phyloP scores from a whole-genome alignment of 495 filamentous ascomycete genomes.

The Aspergillus affinis region DNA sequence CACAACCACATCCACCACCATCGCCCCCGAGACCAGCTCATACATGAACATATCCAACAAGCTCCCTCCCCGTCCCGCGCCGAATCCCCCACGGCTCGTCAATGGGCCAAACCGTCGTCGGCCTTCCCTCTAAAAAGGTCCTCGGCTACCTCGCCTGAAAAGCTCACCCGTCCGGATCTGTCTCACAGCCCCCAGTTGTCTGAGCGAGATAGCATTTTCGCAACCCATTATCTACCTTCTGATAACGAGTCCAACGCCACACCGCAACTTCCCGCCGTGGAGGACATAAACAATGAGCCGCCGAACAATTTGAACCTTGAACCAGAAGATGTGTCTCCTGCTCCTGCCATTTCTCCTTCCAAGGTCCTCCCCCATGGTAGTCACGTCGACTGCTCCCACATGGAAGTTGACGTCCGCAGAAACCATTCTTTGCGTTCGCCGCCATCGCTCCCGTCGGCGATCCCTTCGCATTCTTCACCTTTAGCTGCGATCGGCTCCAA shows the following conservation, averaged over 20 bases:
- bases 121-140: slow-evolving; percentile 40
- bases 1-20: slow-evolving; percentile 40
- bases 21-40: slow-evolving; percentile 34
- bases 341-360: slow-evolving; percentile 34
- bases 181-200: slow-evolving; percentile 53
- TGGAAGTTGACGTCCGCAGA: slow-evolving; percentile 49
- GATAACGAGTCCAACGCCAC: slow-evolving; percentile 46
- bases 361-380: slow-evolving; percentile 38
- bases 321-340: slow-evolving; percentile 32
- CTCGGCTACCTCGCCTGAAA: slow-evolving; percentile 30
- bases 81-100: slow-evolving; percentile 40
- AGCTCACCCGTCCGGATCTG: slow-evolving; percentile 25
- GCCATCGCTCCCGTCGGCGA: slow-evolving; percentile 31
- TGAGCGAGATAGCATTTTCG: slow-evolving; percentile 64
- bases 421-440: slow-evolving; percentile 34
- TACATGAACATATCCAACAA: slow-evolving; percentile 33
- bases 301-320: slow-evolving; percentile 30
- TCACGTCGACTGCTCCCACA: slow-evolving; percentile 38
- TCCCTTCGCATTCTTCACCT: slow-evolving; percentile 27
- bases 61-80: slow-evolving; percentile 40
- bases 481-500: slow-evolving; percentile 32
- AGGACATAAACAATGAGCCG: slow-evolving; percentile 32
- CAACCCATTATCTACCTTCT: slow-evolving; percentile 56
- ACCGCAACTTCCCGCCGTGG: slow-evolving; percentile 48
- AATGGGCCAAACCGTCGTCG: slow-evolving; percentile 36